Evolutionary conservation across 2,329 filamentous ascomycete species (phyloP), one percentile per base, ranked within the genome.

Genomic region (Trichoderma sp.): DNA sequence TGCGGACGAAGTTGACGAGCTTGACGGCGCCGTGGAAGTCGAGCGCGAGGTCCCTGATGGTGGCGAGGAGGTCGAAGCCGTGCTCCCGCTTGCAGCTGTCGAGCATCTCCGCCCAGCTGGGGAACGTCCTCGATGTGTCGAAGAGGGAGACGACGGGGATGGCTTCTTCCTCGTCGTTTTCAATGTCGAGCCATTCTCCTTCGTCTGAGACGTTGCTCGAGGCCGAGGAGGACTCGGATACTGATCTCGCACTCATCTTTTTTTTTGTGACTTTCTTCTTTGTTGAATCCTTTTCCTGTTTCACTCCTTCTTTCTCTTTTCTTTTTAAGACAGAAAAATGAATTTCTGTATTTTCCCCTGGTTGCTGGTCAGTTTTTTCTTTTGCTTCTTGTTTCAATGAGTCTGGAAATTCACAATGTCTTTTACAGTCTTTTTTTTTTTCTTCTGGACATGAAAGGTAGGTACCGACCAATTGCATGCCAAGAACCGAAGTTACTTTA

Each of bases 11-110:
- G 74, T 93, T 93, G 74, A 93, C 86, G 41, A 93, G 80, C 76
- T 88, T 92, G 71, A 93, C 86, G 66, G 83, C 85, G 30, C 87
- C 90, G 66, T 92, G 83, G 70, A 93, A 92, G 72, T 93, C 90
- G 51, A 93, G 81, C 24, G 79, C 82, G 73, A 86, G 75, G 24
- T 77, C 78, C 65, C 85, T 84, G 65, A 87, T 81, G 41, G 86
- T 79, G 61, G 81, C 83, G 61, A 87, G 73, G 66, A 93, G 85
- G 75, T 93, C 89, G 71, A 93, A 90, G 30, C 78, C 77, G 72
- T 88, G 81, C 70, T 85, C 85, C 57, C 88, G 81, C 72, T 85
- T 89, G 82, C 87, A 90, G 73, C 92, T 81, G 43, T 82, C 78
- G 52, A 93, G 79, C 89, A 93, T 91, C 21, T 83, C 80, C 30